Percentiles rank a stretch among this genome's conserved stretches.
phyloP scores from a whole-genome alignment of 805 yeast species.

The Naumovozyma castellii region DNA sequence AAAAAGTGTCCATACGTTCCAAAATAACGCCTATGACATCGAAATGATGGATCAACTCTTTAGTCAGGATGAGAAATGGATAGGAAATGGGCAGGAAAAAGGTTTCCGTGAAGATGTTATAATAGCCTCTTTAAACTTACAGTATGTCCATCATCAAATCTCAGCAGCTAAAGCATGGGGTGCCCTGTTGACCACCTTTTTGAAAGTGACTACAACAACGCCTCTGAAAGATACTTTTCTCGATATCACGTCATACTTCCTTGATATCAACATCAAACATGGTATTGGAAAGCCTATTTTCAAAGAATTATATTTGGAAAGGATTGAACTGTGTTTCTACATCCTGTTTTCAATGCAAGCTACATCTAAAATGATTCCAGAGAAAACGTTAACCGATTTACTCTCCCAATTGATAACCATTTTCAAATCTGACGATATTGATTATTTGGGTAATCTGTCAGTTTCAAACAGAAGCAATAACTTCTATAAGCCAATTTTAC shows the following conservation, averaged over 20 bases:
- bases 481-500: conserved; percentile 49
- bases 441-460: conserved; percentile 35
- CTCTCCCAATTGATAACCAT: conserved; percentile 24
- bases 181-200: conserved; percentile 59
- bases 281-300: conserved; percentile 42
- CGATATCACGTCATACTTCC: conserved; percentile 38
- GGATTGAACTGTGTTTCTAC: conserved; percentile 61
- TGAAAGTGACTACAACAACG: conserved; percentile 32
- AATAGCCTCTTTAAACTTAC: conserved; percentile 52
- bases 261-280: conserved; percentile 42
- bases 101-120: conserved; percentile 43
- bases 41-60: conserved; percentile 54
- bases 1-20: conserved; percentile 42
- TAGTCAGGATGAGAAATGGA: conserved; percentile 37
- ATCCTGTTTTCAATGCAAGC: conserved; percentile 24
- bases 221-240: conserved; percentile 30
- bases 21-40: conserved; percentile 47
- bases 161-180: conserved; percentile 69
- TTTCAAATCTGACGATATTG: conserved; percentile 41
- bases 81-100: conserved; percentile 13
- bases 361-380: conserved; percentile 14
- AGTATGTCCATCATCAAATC: conserved; percentile 56
- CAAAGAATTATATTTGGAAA: conserved; percentile 44
- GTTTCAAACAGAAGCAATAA: conserved; percentile 28
- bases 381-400: conserved; percentile 19